Percentiles rank a stretch among this genome's conserved stretches.
phyloP scores from a whole-genome alignment of 371 early-diverging fungal genomes.

The Rhizopus delemar region DNA sequence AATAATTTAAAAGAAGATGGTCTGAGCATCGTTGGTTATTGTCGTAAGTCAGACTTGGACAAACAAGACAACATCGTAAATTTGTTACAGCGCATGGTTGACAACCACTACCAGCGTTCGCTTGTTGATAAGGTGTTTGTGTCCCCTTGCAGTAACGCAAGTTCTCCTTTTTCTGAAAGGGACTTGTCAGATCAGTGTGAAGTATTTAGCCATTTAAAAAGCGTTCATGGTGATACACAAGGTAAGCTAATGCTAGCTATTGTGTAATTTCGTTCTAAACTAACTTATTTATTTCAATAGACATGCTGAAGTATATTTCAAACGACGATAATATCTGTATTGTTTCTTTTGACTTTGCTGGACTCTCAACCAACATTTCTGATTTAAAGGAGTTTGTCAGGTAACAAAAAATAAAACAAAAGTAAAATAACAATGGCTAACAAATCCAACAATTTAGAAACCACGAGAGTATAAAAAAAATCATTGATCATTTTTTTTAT shows the following conservation, averaged over 20 bases:
- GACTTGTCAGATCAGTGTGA: slow-evolving; percentile 9
- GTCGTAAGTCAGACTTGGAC: too few relatives aligned
- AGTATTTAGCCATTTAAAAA: neutral
- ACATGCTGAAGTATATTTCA: slow-evolving; percentile 11
- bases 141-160: slow-evolving; percentile 7
- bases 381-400: slow-evolving; percentile 18
- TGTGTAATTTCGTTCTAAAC: slow-evolving; percentile 5
- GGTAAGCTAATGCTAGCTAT: slow-evolving; percentile 4
- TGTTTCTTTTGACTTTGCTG: slow-evolving; percentile 18
- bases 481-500: slow-evolving; percentile 2
- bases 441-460: slow-evolving; percentile 16
- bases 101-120: slow-evolving; percentile 6
- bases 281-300: slow-evolving; percentile 8
- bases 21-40: too few relatives aligned
- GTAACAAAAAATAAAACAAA: slow-evolving; percentile 20
- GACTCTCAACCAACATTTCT: slow-evolving; percentile 18
- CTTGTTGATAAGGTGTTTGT: slow-evolving; percentile 8
- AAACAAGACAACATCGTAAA: slow-evolving; percentile 3
- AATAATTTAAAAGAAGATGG: slow-evolving; percentile 5
- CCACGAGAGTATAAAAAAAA: slow-evolving; percentile 13
- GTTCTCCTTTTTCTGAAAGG: slow-evolving; percentile 4
- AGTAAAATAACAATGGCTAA: slow-evolving; percentile 14
- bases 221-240: slow-evolving; percentile 4
- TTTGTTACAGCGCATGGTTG: slow-evolving; percentile 3
- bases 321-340: slow-evolving; percentile 14